Base-by-base conservation (phyloP, 2,329 filamentous ascomycete genomes). In the Acarospora socialis region DNA sequence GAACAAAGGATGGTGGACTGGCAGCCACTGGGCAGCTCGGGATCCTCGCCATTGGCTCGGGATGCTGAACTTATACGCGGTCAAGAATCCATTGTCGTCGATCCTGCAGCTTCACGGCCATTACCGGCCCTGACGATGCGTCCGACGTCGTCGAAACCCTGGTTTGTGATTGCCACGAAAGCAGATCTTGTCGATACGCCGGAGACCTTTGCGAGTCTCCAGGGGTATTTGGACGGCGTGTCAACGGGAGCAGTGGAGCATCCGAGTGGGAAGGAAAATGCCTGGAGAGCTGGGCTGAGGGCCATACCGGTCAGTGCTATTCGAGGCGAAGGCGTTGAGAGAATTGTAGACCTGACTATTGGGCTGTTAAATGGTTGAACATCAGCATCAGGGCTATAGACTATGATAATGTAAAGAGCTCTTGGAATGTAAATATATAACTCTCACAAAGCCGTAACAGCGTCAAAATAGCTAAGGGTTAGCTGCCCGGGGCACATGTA, bases 151-250 rank as follows among this genome's bases (percentile, higher is more conserved):
- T 72, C 71, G 20, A n/a, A n/a, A n/a, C n/a, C n/a, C n/a, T n/a
- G n/a, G n/a, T 90, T 92, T 47, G 86, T 94, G 4, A 75, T 94
- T 25, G 87, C 82, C 1, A 94, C 86, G 13, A 95, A 95, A 57
- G 86, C 82, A 1, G 87, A 95, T 52, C 53, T 92, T 33, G 71
- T 76, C 3, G 69, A 68, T 3, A 92, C 90, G 2, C 70, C 84
- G 52, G 68, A 73, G 15, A 92, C 90, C 50, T 98, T 82, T 52
- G 56, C 54, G 21, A 56, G 60, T 31, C 59, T 98, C 43, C 73
- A 74, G 43, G 56, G 58, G 6, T 93, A 94, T 54, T 57, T 98
- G 3, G 63, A 68, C 4, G 60, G 59, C 3, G 66, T 95, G 15
- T 70, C 70, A 31, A 60, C 59, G 1, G 77, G 78, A 2, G 55